Evolutionary conservation across 75 land plant species (phyloP).

Genomic region (Ceratopteris richardii): DNA sequence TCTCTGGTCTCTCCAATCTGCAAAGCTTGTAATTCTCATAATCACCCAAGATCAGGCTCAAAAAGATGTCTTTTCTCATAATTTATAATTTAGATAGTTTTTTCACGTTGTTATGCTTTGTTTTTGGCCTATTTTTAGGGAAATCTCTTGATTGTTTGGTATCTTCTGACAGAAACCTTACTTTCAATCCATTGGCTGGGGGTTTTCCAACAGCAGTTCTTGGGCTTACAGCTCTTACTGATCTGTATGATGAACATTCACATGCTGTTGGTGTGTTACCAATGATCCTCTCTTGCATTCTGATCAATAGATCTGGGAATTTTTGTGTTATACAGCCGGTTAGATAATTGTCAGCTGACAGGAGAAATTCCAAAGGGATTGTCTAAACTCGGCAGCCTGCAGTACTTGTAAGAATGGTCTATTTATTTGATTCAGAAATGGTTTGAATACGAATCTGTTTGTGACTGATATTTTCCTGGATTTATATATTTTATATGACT

Average conservation of each 20-base stretch:
- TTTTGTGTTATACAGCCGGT: conserved; percentile 5
- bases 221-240: not conserved
- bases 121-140: too few species aligned
- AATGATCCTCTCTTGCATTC: not conserved
- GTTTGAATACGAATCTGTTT: too few species aligned
- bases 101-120: too few species aligned
- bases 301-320: too few species aligned
- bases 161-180: conserved; percentile 8
- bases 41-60: too few species aligned
- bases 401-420: conserved; percentile 15
- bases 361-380: conserved; percentile 5
- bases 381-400: conserved; percentile 6
- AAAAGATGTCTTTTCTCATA: not conserved
- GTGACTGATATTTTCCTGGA: too few species aligned
- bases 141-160: too few species aligned
- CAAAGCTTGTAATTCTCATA: conserved; percentile 11
- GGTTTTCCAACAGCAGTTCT: not conserved
- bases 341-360: conserved; percentile 7
- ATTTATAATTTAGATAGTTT: not conserved
- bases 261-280: not conserved
- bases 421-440: too few species aligned
- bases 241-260: conserved; percentile 4
- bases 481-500: not conserved
- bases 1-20: conserved; percentile 6
- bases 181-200: conserved; percentile 1